These are phyloP conservation scores for Coprinellus aureogranulatus DNA, from an alignment of 768 basidiomycete genomes.

Conservation along the genomic window DNA sequence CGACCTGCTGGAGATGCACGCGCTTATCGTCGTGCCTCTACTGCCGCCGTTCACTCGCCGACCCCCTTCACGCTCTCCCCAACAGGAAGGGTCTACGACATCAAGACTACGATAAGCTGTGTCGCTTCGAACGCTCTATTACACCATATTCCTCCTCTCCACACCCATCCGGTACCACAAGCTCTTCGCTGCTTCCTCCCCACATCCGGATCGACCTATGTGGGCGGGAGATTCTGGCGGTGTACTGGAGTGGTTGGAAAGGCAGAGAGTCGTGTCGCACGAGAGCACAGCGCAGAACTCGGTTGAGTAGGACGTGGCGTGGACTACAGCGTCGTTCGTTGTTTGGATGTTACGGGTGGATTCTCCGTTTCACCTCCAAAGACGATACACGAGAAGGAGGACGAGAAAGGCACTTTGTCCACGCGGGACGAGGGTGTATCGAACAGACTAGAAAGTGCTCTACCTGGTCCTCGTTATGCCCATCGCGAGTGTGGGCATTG, in stretches of 20 bases:
- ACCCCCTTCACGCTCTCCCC: no score
- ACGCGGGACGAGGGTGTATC: background rate
- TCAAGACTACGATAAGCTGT: no score
- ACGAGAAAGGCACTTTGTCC: no score
- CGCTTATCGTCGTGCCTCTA: no score
- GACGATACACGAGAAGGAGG: background rate
- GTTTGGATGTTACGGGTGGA: slow-evolving; percentile 28
- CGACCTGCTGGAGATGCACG: no score
- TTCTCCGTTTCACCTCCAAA: no score
- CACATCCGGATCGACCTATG: slow-evolving; percentile 13
- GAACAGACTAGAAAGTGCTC: slow-evolving; percentile 7
- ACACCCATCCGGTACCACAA: slow-evolving; percentile 35
- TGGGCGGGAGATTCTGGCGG: slow-evolving; percentile 15
- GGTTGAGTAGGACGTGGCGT: slow-evolving; percentile 64
- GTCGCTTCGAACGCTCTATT: slow-evolving; percentile 33
- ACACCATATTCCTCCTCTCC: slow-evolving; percentile 29
- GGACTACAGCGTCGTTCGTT: slow-evolving; percentile 46
- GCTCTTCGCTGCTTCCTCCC: slow-evolving; percentile 21
- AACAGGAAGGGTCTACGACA: no score
- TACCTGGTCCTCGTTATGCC: slow-evolving; percentile 26
- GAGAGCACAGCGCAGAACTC: slow-evolving; percentile 61
- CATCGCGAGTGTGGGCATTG: slow-evolving; percentile 23
- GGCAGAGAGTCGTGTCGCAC: slow-evolving; percentile 38
- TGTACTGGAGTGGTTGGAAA: slow-evolving; percentile 8
- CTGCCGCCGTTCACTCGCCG: no score